A percentile compares a stretch with the other conserved stretches of the same genome.
Conservation (phyloP, 1,284 basidiomycete genomes). For the Thecaphora frezii region DNA sequence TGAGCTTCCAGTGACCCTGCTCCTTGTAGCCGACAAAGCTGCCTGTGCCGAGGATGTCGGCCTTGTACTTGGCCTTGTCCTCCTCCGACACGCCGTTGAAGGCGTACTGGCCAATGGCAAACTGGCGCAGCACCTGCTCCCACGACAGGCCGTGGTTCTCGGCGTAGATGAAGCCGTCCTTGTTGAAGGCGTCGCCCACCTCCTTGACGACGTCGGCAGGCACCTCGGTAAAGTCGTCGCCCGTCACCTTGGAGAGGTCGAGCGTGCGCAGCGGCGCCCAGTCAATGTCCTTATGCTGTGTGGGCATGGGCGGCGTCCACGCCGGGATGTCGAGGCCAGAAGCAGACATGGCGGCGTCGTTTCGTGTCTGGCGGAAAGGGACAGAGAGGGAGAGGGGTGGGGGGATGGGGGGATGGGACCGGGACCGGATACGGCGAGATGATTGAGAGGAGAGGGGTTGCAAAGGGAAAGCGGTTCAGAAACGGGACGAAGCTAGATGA, state of each 20-base stretch:
- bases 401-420: not conserved
- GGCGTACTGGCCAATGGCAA: slow-evolving; percentile 55
- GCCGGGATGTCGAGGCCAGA: slow-evolving; percentile 30
- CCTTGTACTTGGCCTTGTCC: slow-evolving; percentile 52
- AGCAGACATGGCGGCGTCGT: slow-evolving; percentile 4
- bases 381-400: not conserved
- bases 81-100: slow-evolving; percentile 45
- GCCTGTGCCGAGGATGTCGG: slow-evolving; percentile 50
- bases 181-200: slow-evolving; percentile 48
- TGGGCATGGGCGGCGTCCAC: slow-evolving; percentile 47
- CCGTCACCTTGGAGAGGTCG: slow-evolving; percentile 48
- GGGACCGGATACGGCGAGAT: not conserved
- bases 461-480: no score
- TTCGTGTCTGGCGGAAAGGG: no score
- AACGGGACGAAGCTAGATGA: not conserved
- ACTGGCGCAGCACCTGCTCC: slow-evolving; percentile 52
- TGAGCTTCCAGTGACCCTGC: slow-evolving; percentile 61
- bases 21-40: slow-evolving; percentile 61
- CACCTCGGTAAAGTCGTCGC: slow-evolving; percentile 47
- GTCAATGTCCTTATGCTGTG: slow-evolving; percentile 45
- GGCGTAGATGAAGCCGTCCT: slow-evolving; percentile 56
- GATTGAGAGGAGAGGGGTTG: no score
- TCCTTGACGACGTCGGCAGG: slow-evolving; percentile 39
- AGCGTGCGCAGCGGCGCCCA: slow-evolving; percentile 56
- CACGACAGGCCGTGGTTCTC: slow-evolving; percentile 54